Evolutionary conservation across 495 filamentous ascomycete species (phyloP).

Genomic region (Trichoderma reesei): DNA sequence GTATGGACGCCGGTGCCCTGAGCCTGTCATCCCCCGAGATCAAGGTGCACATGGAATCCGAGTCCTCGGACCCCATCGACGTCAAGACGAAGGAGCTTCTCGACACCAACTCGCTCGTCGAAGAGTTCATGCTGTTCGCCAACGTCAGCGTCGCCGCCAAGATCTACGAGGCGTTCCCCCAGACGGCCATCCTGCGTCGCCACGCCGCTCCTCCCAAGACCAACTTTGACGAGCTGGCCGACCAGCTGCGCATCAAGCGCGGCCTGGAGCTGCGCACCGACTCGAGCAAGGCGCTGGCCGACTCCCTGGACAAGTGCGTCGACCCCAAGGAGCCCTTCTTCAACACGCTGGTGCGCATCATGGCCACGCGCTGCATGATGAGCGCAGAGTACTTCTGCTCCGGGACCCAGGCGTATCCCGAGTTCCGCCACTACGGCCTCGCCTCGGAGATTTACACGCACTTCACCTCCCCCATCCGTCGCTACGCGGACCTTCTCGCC

Average conservation of each 20-base stretch:
- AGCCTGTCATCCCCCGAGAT: constrained; percentile 95
- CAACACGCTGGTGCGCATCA: constrained; percentile 93
- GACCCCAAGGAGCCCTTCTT: constrained; percentile 88
- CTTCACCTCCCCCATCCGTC: constrained; percentile 93
- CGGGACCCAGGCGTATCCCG: constrained; percentile 80
- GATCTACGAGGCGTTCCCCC: constrained; percentile 81
- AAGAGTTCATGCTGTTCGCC: constrained; percentile 98
- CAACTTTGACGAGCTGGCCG: constrained; percentile 89
- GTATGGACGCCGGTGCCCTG: constrained; percentile 89
- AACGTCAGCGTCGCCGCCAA: constrained; percentile 87
- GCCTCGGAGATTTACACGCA: constrained; percentile 96
- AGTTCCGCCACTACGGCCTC: constrained; percentile 94
- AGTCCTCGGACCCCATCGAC: constrained; percentile 92
- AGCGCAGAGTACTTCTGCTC: constrained; percentile 96
- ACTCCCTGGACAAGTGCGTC: constrained; percentile 76
- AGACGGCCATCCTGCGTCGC: constrained; percentile 86
- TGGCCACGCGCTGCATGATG: constrained; percentile 98
- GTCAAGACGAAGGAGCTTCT: constrained; percentile 88
- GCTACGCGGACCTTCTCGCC: constrained; percentile 89
- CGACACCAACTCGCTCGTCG: constrained; percentile 95
- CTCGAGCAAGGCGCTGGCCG: constrained; percentile 81
- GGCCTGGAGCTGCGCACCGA: constrained; percentile 69
- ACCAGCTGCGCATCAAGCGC: constrained; percentile 78
- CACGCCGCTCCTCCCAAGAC: constrained; percentile 86
- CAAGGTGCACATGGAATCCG: constrained; percentile 82